Evolutionary conservation across 306 rosid species (phyloP).

Genomic region (Geum urbanum): DNA sequence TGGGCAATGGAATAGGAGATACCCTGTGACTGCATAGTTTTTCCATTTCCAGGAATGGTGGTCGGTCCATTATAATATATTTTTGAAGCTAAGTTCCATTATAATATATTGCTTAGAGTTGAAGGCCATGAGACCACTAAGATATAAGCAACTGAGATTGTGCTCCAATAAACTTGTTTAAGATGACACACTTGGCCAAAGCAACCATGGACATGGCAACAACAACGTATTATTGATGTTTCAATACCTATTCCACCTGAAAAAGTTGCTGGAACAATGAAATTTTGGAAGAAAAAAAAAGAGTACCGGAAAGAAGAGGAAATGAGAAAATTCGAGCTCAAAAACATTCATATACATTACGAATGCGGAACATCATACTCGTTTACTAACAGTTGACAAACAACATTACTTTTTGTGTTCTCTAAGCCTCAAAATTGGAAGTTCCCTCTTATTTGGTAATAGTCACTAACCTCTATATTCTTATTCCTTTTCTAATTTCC

Average conservation of each 20-base stretch:
- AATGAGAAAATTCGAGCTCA: neutral
- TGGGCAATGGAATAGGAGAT: constrained; percentile 27
- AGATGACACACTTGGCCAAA: neutral
- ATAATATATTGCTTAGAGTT: neutral
- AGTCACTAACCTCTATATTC: constrained; percentile 12
- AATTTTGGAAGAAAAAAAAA: neutral
- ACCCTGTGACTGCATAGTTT: constrained; percentile 1
- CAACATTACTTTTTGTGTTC: constrained; percentile 5
- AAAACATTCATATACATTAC: neutral
- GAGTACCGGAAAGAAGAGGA: neutral
- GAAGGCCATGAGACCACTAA: neutral
- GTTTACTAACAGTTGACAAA: constrained; percentile 18
- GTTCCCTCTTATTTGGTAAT: constrained; percentile 31
- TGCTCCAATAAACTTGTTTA: neutral
- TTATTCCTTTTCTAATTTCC: constrained; percentile 8
- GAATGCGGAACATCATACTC: constrained; percentile 2
- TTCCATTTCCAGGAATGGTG: constrained; percentile 7
- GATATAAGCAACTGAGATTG: neutral
- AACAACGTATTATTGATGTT: neutral
- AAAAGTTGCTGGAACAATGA: neutral
- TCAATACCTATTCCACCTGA: neutral
- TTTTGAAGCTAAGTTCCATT: neutral
- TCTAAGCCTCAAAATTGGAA: constrained; percentile 61
- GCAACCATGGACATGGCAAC: neutral
- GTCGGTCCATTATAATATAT: neutral